Evolutionary conservation across 768 basidiomycete genomes (phyloP), one percentile per base, ranked within the genome.

Genomic region (Collybiopsis luxurians): DNA sequence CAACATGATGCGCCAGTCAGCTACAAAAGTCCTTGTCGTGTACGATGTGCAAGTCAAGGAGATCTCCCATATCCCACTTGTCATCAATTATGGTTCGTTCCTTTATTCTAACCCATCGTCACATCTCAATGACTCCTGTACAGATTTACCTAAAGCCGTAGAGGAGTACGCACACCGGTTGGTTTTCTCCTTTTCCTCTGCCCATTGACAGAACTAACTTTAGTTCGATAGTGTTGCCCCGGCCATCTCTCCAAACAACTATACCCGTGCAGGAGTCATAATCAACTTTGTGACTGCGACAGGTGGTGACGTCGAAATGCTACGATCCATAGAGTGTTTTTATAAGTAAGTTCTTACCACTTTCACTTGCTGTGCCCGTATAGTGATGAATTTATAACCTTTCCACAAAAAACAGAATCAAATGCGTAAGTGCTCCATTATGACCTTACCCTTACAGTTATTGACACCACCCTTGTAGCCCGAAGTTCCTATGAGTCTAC

Each of bases 201-300:
- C n/a, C 19, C 53, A 38, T 4, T 12, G 38, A n/a, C 5, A 46
- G 27, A 10, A 17, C 43, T 34, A 10, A 39, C 17, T 40, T 49
- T n/a, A 21, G 24, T 27, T 24, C 34, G 48, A 2, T 63, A 94
- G 92, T 53, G 91, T 95, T 63, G 84, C 91, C 19, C 87, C 92
- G 54, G 93, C 94, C 53, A 87, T 92, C 64, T 87, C 92, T n/a
- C 83, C 90, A 47, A 87, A 69, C 52, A 74, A 78, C 70, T 89
- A 92, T 68, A 82, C 87, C 39, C 87, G 93, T 52, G 89, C 93
- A 55, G 97, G 96, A 27, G 90, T 98, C 53, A 82, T 97, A 59
- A 82, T 99, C 67, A 98, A 96, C 71, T 95, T 98, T 64, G 95
- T 98, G 60, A 97, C 95, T 56, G 96, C 95, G 54, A 95, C 94